A percentile compares a stretch with the other conserved stretches of the same genome.
Evolutionary conservation across 192 early-diverging fungal species (phyloP).

Genomic region (Nowakowskiella sp.): DNA sequence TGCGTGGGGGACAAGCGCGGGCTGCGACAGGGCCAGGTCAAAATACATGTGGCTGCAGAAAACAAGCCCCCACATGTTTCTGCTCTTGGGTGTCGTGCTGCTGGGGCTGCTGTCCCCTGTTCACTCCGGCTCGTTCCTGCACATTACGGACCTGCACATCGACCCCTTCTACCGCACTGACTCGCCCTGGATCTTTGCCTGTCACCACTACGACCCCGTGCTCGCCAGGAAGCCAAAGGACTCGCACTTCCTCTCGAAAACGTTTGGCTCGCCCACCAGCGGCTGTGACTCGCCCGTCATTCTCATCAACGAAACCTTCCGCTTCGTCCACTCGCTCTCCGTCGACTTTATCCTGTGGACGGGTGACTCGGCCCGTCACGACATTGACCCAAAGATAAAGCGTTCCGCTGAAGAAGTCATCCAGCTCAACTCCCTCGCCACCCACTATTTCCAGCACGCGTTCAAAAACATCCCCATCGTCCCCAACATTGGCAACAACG

Average conservation of each 20-base stretch:
- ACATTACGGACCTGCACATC: too few species aligned
- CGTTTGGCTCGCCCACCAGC: constrained; percentile 13
- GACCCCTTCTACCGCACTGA: too few species aligned
- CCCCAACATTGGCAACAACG: constrained; percentile 27
- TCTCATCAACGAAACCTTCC: constrained; percentile 20
- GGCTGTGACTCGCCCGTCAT: constrained; percentile 18
- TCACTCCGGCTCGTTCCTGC: too few species aligned
- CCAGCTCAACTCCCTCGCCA: constrained; percentile 8
- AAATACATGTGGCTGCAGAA: too few species aligned
- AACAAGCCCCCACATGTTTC: too few species aligned
- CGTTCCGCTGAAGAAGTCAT: constrained; percentile 1
- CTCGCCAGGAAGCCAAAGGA: background rate
- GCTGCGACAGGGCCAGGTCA: too few species aligned
- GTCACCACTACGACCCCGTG: too few species aligned
- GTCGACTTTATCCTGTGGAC: constrained; percentile 27
- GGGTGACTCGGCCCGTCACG: constrained; percentile 27
- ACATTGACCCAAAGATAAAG: constrained; percentile 12
- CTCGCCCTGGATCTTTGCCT: too few species aligned
- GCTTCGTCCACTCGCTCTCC: constrained; percentile 12
- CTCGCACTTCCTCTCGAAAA: background rate
- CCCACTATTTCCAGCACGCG: constrained; percentile 7
- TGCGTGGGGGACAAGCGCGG: too few species aligned
- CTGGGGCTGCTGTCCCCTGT: too few species aligned
- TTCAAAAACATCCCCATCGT: constrained; percentile 11
- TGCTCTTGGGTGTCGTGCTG: too few species aligned